Conservation (phyloP, 2,329 filamentous ascomycete species). For the Esteya vermicola region DNA sequence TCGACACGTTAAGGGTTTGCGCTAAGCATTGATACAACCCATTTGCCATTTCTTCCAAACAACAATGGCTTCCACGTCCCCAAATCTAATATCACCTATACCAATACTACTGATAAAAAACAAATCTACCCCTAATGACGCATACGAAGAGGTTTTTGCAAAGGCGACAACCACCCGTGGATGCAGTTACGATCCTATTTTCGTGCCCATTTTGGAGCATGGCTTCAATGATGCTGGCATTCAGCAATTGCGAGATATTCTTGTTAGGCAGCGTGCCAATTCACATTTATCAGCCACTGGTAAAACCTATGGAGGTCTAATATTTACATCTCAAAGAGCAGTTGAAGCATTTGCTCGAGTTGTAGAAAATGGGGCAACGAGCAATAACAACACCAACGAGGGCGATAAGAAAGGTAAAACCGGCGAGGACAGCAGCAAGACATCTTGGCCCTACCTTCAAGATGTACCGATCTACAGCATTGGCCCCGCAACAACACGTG, state of each 20-base stretch:
- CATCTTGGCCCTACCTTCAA: constrained; percentile 36
- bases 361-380: too few species aligned
- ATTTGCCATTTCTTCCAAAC: neutral
- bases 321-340: constrained; percentile 73
- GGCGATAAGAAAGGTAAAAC: constrained; percentile 26
- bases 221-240: constrained; percentile 47
- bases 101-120: constrained; percentile 68
- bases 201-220: constrained; percentile 68
- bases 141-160: constrained; percentile 55
- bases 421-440: constrained; percentile 8
- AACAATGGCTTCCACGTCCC: constrained; percentile 3
- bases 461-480: constrained; percentile 59
- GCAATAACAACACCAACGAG: too few species aligned
- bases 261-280: constrained; percentile 27
- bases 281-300: constrained; percentile 13
- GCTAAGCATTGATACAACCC: too few species aligned
- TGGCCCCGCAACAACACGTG: constrained; percentile 65
- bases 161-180: constrained; percentile 16
- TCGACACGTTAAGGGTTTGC: too few species aligned
- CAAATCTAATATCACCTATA: constrained; percentile 7
- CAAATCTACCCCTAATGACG: constrained; percentile 54
- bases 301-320: constrained; percentile 54
- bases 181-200: constrained; percentile 43
- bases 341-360: constrained; percentile 62
- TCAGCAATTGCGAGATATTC: constrained; percentile 31